phyloP scores from a whole-genome alignment of 352 stramenopile genomes.

The Paralagenidium karlingii region DNA sequence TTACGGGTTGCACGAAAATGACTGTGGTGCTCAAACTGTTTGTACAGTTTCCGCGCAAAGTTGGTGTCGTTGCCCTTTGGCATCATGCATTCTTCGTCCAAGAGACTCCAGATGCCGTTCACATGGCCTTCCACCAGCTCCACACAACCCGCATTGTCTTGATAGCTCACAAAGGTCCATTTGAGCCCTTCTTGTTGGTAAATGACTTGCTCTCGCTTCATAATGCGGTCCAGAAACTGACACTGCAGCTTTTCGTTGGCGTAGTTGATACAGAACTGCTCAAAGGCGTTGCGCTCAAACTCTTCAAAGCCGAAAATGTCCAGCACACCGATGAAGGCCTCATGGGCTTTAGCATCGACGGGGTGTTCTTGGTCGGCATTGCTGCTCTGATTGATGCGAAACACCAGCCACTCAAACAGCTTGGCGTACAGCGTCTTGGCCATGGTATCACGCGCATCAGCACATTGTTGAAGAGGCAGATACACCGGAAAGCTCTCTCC shows the following conservation, averaged over 20 bases:
- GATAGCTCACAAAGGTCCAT: constrained; percentile 28
- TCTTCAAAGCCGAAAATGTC: constrained; percentile 21
- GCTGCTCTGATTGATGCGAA: constrained; percentile 5
- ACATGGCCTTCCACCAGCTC: constrained; percentile 32
- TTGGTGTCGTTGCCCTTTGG: constrained; percentile 2
- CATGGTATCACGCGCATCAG: constrained; percentile 60
- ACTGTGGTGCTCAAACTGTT: constrained; percentile 37
- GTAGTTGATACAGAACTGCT: constrained; percentile 21
- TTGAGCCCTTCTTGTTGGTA: constrained; percentile 30
- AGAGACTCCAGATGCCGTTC: constrained; percentile 30
- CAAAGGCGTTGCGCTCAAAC: constrained; percentile 14
- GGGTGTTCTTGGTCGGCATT: background rate
- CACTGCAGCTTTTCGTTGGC: constrained; percentile 16
- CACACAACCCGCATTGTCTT: constrained; percentile 39
- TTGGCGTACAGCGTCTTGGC: constrained; percentile 79
- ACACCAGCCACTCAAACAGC: constrained; percentile 83
- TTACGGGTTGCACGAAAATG: constrained; percentile 50
- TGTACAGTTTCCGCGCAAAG: constrained; percentile 7
- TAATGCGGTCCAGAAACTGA: constrained; percentile 15
- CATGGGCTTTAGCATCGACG: background rate
- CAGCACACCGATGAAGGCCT: constrained; percentile 12
- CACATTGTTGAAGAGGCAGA: constrained; percentile 22
- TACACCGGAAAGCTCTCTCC: constrained; percentile 38
- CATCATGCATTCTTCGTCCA: constrained; percentile 24
- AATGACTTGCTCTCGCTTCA: constrained; percentile 17